Base-by-base conservation (phyloP, 169 alveolate genomes). In the Plasmodium cynomolgi region DNA sequence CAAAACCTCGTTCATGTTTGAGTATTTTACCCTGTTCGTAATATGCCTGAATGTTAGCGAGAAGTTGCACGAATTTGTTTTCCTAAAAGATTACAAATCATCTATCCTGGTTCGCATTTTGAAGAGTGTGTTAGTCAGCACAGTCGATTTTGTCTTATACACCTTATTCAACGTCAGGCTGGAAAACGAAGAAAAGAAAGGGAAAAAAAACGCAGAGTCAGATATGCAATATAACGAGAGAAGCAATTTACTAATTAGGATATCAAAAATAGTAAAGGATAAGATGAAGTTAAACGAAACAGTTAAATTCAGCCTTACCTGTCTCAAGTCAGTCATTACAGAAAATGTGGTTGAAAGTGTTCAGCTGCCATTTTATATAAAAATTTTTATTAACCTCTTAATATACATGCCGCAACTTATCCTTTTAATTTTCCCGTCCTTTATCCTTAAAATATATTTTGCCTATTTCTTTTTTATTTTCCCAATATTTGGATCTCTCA, bases 401-500 rank as follows among this genome's bases (percentile, higher is more conserved):
- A 74, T 85, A 31, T 85, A 85, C 44, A 85, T 85, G 93, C 93
- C 93, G 5, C 93, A 85, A 34, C 68, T 85, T 50, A 54, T 85
- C 26, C 44, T 85, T 29, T 79, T 85, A 54, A 85, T 85, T 33
- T 85, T 85, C 41, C 93, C 93, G 23, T 74, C 93, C 37, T 85
- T 85, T 75, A 77, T 85, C 41, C 85, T 85, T 33, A 85, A 85
- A 85, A 74, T 85, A 11, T 85, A 85, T 85, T 85, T 85, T 29
- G 79, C 79, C 1, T 85, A 85, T 85, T 75, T 85, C 81, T 85
- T 85, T 85, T 85, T 74, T 75, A 75, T 85, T 75, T 39, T 79
- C 44, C 93, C 93, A 26, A 85, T 85, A 71, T 85, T 85, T 50
- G 93, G 93, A 75, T 85, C 93, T 17, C 93, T 85, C 79, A 85